Evolutionary conservation across 2,329 filamentous ascomycete species (phyloP).

Genomic region (Aspergillus niger): DNA sequence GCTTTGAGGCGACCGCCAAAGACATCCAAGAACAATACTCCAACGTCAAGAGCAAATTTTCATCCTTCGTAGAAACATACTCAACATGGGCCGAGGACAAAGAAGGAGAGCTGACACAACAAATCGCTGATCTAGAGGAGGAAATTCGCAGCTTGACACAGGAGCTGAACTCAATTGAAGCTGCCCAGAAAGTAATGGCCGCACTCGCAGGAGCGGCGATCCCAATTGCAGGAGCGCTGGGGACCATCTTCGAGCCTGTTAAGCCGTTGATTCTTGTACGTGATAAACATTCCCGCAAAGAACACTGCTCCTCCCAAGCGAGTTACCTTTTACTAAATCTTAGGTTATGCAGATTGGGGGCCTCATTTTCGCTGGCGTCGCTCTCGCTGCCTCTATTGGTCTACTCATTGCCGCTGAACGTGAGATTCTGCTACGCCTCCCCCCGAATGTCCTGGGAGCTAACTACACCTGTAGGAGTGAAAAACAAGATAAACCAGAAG

Average conservation of each 20-base stretch:
- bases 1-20: background rate
- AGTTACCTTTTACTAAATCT: background rate
- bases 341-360: background rate
- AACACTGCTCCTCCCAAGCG: background rate
- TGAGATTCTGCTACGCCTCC: background rate
- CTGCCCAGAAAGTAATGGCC: too few species aligned
- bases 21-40: background rate
- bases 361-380: background rate
- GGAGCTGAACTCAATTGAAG: background rate
- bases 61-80: background rate
- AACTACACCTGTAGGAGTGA: too few species aligned
- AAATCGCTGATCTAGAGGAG: background rate
- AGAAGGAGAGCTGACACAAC: constrained; percentile 1
- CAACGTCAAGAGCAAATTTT: background rate
- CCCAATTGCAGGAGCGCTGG: too few species aligned
- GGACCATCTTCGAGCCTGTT: too few species aligned
- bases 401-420: background rate
- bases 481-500: too few species aligned
- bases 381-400: background rate
- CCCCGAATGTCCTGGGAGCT: too few species aligned
- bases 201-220: background rate
- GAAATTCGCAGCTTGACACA: background rate
- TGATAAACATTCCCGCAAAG: too few species aligned
- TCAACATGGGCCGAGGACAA: constrained; percentile 4
- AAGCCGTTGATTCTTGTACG: too few species aligned